Conservation (phyloP, 768 basidiomycete genomes). For the Candolleomyces efflorescens region DNA sequence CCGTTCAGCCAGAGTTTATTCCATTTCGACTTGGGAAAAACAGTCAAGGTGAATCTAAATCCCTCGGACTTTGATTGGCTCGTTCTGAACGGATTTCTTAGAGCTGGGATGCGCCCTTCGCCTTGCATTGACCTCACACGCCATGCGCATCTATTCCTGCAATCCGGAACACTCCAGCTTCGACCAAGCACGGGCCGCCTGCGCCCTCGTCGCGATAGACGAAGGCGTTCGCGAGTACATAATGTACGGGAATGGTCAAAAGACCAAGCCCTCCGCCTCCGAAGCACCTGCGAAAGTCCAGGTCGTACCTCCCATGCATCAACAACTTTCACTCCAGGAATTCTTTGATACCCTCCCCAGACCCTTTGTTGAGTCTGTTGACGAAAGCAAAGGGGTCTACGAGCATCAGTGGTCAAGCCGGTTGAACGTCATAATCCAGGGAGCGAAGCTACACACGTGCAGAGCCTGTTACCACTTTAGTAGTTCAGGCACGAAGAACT, state of each 20-base stretch:
- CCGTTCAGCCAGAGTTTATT: slow-evolving; percentile 52
- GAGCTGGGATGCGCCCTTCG: slow-evolving; percentile 54
- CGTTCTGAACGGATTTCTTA: slow-evolving; percentile 14
- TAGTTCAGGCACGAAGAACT: slow-evolving; percentile 34
- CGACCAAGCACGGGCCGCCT: slow-evolving; percentile 45
- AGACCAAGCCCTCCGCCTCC: slow-evolving; percentile 21
- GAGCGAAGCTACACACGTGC: slow-evolving; percentile 46
- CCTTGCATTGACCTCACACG: slow-evolving; percentile 47
- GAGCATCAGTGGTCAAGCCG: slow-evolving; percentile 54
- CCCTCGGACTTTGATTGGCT: not conserved
- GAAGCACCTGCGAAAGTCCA: not conserved
- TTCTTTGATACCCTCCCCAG: slow-evolving; percentile 65
- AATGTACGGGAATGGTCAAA: slow-evolving; percentile 49
- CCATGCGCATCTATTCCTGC: slow-evolving; percentile 49
- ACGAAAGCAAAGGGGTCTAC: slow-evolving; percentile 32
- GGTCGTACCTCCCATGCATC: not conserved
- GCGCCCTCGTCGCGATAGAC: slow-evolving; percentile 48
- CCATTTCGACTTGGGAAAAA: slow-evolving; percentile 42
- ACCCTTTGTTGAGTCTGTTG: slow-evolving; percentile 55
- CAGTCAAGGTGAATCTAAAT: slow-evolving; percentile 34
- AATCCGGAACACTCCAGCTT: slow-evolving; percentile 37
- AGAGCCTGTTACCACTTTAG: slow-evolving; percentile 38
- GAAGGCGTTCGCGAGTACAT: slow-evolving; percentile 60
- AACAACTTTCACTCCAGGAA: slow-evolving; percentile 32
- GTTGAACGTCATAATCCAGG: slow-evolving; percentile 48